A percentile compares a stretch with the other conserved stretches of the same genome.
Conservation (phyloP, 192 early-diverging fungal genomes). For the Backusella macrospora region DNA sequence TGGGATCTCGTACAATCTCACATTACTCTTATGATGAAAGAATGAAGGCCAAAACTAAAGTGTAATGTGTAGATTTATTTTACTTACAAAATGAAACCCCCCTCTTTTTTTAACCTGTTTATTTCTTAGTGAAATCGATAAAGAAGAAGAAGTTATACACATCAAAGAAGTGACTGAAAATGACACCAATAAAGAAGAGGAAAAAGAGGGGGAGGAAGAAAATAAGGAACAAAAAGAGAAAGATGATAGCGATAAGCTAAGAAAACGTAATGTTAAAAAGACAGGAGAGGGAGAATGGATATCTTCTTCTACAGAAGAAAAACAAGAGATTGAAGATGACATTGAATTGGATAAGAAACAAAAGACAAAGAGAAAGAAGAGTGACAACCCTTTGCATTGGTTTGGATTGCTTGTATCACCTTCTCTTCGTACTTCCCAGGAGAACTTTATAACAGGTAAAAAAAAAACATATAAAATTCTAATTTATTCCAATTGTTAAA, state of each 20-base stretch:
- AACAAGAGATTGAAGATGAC: conserved; percentile 2
- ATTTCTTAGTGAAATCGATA: neutral
- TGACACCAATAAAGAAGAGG: neutral
- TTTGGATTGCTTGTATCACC: conserved; percentile 50
- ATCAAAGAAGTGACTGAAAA: conserved; percentile 1
- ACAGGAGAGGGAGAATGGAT: neutral
- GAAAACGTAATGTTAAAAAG: neutral
- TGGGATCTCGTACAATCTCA: conserved; percentile 42
- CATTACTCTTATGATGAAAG: conserved; percentile 46
- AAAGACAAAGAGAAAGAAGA: conserved; percentile 19
- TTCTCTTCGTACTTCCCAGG: conserved; percentile 42
- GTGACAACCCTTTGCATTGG: conserved; percentile 47
- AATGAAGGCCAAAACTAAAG: conserved; percentile 42
- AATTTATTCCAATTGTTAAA: neutral
- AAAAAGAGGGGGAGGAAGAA: neutral
- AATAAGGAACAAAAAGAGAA: neutral
- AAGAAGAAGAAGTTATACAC: no score
- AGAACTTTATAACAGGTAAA: conserved; percentile 43
- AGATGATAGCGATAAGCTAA: neutral
- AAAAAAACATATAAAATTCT: neutral
- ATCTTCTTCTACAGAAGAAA: neutral
- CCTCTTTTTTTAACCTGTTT: neutral
- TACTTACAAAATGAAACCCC: neutral
- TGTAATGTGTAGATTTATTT: conserved; percentile 26
- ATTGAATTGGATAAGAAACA: conserved; percentile 16